Evolutionary conservation across 345 rosid species (phyloP), one percentile per base, ranked within the genome.

Genomic region (Euphorbia tirucalli): DNA sequence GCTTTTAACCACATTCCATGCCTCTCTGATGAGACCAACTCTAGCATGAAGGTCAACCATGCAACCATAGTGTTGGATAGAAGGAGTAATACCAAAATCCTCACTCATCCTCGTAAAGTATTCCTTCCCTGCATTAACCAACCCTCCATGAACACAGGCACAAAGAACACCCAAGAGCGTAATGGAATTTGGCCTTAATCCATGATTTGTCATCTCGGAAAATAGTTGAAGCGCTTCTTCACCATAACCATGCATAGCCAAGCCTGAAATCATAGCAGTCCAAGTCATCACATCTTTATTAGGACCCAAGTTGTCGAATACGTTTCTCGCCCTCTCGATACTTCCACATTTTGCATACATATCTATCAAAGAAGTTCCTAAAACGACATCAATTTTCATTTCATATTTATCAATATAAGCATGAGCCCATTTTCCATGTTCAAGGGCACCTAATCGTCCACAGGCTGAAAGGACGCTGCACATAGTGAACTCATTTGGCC

Each of bases 21-120:
- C 86, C 67, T 86, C 75, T 32, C 80, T 66, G 35, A 82, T 71
- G 11, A 77, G 71, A 70, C 87, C 87, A 68, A 81, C 85, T 82
- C 87, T 73, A 46, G 78, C 89, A 65, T 76, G 80, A 50, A 86
- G 86, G 72, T 86, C 87, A 75, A 86, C 85, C 81, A 86, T 80
- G 68, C 86, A 82, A 59, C 85, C 87, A 63, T 78, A 84, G 65
- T 80, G 86, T 59, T 79, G 83, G 35, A 84, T 74, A 11, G 64
- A 68, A 18, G 87, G 89, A 65, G 57, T 75, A 31, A 60, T 5
- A 65, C 82, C 76, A 15, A 74, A 81, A 6, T 55, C 80, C 69
- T 78, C 77, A 6, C 11, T 62, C 87, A 86, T 86, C 79, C 77
- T 74, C 27, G 59, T 24, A 43, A 84, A 86, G 55, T 78, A 72